Conservation (phyloP, 2,329 filamentous ascomycete species). For the Aschersonia sp. region DNA sequence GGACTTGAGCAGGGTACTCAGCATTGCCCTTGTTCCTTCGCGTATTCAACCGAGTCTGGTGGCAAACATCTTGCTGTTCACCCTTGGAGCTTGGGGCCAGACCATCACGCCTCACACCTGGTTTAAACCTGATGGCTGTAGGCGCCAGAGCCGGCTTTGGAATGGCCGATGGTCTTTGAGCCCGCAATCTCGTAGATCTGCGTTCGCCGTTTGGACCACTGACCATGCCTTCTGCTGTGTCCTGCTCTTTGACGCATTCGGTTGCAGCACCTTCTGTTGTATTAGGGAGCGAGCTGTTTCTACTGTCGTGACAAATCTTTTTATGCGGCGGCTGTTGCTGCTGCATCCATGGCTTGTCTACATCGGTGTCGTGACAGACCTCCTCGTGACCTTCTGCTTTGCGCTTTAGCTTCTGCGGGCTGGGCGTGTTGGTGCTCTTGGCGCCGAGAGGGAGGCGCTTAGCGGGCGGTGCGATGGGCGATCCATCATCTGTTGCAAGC, state of each 20-base stretch:
- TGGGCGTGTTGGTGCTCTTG: conserved; percentile 21
- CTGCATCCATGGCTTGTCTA: background rate
- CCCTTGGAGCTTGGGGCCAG: conserved; percentile 9
- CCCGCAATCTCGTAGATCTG: conserved; percentile 19
- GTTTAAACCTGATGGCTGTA: conserved; percentile 17
- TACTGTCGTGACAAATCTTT: conserved; percentile 7
- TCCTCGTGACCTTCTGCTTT: conserved; percentile 12
- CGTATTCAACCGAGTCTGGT: conserved; percentile 20
- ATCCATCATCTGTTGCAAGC: conserved; percentile 16
- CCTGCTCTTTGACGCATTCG: conserved; percentile 4
- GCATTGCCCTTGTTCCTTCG: conserved; percentile 19
- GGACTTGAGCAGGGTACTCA: conserved; percentile 18
- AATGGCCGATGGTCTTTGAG: conserved; percentile 4
- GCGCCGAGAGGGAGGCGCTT: conserved; percentile 17
- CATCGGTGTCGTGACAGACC: background rate
- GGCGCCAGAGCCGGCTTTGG: conserved; percentile 5
- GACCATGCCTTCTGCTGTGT: conserved; percentile 6
- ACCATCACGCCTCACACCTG: conserved; percentile 8
- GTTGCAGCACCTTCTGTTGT: background rate
- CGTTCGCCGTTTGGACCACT: conserved; percentile 8
- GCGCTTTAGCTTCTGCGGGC: conserved; percentile 17
- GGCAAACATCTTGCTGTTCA: conserved; percentile 17
- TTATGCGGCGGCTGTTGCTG: conserved; percentile 8
- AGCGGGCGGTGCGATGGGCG: conserved; percentile 11
- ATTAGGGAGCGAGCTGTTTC: background rate